Base-by-base conservation (phyloP, 2,329 filamentous ascomycete genomes). In the Blastomyces percursus region DNA sequence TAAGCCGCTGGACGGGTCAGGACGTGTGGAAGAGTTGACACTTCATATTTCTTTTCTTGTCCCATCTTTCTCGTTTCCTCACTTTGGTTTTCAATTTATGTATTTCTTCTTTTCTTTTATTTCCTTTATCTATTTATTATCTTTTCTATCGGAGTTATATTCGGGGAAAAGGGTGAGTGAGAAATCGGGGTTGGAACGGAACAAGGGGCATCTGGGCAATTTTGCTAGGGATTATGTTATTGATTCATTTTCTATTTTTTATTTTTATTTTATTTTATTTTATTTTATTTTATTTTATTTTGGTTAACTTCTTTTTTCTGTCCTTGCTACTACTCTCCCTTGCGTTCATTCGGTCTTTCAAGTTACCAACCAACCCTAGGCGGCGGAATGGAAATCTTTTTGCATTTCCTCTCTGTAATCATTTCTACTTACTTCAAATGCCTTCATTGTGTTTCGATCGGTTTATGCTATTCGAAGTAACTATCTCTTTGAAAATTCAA, bases 1-100 rank as follows among this genome's bases (percentile, higher is more conserved):
- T 55, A 32, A 32, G 42, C 61, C 54, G 61, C 61, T 59, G 61
- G 61, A 42, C 61, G 54, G 61, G 61, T n/a, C 38, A 32, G 21
- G 40, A 46, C 32, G 46, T 30, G 24, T 42, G 52, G 38, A 24
- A 48, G 38, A 32, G 30, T 21, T 50, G 21, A 57, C 55, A 42
- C 55, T 27, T 19, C 55, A 4, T 56, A 6, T 9, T 24, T 57
- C 24, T 59, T 32, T 46, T 46, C 21, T 4, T 46, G n/a, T n/a
- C n/a, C n/a, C n/a, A n/a, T n/a, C n/a, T n/a, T n/a, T n/a, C n/a
- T n/a, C n/a, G n/a, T n/a, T n/a, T n/a, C n/a, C n/a, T n/a, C n/a
- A n/a, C n/a, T n/a, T n/a, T n/a, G n/a, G n/a, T n/a, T n/a, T n/a
- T n/a, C n/a, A n/a, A n/a, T n/a, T 8, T 6, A 5, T 56, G 21